These are phyloP conservation scores for Plasmodium falciparum DNA, from an alignment of 169 alveolate species.

Conservation along the genomic window DNA sequence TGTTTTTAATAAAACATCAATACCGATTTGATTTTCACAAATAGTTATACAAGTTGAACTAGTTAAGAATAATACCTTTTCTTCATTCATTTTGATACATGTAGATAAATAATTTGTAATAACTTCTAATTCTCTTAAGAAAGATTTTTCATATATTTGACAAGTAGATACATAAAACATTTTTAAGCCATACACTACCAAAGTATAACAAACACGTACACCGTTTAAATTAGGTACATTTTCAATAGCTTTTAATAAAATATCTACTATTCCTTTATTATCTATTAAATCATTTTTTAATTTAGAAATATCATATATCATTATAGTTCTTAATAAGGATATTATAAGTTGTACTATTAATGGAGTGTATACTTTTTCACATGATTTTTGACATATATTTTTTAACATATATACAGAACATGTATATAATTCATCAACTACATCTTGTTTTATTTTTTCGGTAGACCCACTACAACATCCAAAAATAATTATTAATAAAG, in stretches of 20 bases:
- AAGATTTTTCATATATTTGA: slow-evolving; percentile 76
- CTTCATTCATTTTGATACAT: slow-evolving; percentile 73
- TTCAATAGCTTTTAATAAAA: slow-evolving; percentile 59
- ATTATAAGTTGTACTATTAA: slow-evolving; percentile 61
- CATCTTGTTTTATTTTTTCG: slow-evolving; percentile 74
- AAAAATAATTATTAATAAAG: slow-evolving; percentile 64
- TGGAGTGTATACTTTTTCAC: slow-evolving; percentile 53
- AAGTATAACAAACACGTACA: slow-evolving; percentile 74
- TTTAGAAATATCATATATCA: slow-evolving; percentile 62
- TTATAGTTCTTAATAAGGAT: slow-evolving; percentile 50
- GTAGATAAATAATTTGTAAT: slow-evolving; percentile 75
- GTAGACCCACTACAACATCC: slow-evolving; percentile 54
- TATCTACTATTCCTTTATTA: slow-evolving; percentile 65
- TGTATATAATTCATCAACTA: slow-evolving; percentile 74
- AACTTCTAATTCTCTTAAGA: slow-evolving; percentile 72
- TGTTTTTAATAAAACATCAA: slow-evolving; percentile 71
- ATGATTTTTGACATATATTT: slow-evolving; percentile 60
- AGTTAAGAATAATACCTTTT: slow-evolving; percentile 52
- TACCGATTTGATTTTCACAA: slow-evolving; percentile 76
- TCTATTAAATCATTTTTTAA: slow-evolving; percentile 75
- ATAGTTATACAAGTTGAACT: slow-evolving; percentile 77
- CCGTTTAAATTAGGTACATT: slow-evolving; percentile 74
- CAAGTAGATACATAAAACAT: slow-evolving; percentile 76
- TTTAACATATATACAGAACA: slow-evolving; percentile 69
- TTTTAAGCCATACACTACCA: slow-evolving; percentile 73